Conservation (phyloP, 805 yeast species). For the Tetrapisispora phaffii region DNA sequence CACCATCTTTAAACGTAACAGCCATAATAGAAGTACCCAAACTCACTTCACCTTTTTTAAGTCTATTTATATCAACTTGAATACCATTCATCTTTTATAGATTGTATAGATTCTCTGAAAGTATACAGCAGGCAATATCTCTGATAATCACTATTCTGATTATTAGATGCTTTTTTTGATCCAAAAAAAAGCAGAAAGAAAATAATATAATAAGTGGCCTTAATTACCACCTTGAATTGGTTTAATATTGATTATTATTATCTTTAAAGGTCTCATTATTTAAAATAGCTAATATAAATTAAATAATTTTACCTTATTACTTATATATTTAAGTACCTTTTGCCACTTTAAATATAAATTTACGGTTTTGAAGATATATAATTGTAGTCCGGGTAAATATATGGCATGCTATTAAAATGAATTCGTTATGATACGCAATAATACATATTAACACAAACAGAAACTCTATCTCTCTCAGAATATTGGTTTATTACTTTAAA, state of each 20-base stretch:
- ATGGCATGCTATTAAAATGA: too few species aligned
- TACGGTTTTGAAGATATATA: not conserved
- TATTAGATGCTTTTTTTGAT: not conserved
- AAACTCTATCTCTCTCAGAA: too few species aligned
- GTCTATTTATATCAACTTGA: slow-evolving; percentile 78
- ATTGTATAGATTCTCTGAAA: not conserved
- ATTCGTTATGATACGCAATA: too few species aligned
- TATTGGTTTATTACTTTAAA: too few species aligned
- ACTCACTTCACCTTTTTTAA: slow-evolving; percentile 90
- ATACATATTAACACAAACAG: too few species aligned
- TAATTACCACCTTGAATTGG: too few species aligned
- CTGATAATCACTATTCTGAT: not conserved
- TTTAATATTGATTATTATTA: too few species aligned
- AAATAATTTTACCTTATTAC: not conserved
- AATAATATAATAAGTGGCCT: too few species aligned
- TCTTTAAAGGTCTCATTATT: too few species aligned
- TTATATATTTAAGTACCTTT: not conserved
- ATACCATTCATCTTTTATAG: slow-evolving; percentile 63
- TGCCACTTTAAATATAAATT: not conserved
- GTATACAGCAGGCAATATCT: too few species aligned
- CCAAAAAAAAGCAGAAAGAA: too few species aligned
- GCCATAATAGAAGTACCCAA: slow-evolving; percentile 55
- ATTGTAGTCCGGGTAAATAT: not conserved
- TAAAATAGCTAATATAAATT: too few species aligned
- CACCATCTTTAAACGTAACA: slow-evolving; percentile 84